phyloP scores from a whole-genome alignment of 192 early-diverging fungal species.

The Podila verticillata region DNA sequence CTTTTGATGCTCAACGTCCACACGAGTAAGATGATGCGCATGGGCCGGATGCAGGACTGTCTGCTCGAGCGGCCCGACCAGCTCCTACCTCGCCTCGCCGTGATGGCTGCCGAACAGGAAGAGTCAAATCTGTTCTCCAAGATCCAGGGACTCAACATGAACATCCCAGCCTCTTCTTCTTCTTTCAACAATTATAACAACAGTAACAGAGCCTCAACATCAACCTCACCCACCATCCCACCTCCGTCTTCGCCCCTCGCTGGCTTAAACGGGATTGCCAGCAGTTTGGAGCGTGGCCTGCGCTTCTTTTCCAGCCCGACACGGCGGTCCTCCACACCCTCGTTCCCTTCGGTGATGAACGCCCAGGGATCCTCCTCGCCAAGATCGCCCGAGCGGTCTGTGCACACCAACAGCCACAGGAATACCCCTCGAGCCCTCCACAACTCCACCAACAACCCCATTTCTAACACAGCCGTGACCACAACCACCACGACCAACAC shows the following conservation, averaged over 20 bases:
- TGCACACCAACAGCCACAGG: background rate
- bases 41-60: conserved; percentile 27
- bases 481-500: conserved; percentile 8
- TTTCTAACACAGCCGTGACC: background rate
- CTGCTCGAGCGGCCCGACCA: background rate
- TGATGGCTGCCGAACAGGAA: background rate
- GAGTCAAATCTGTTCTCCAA: background rate
- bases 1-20: conserved; percentile 27
- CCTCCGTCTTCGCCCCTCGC: background rate
- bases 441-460: conserved; percentile 3
- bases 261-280: conserved; percentile 9
- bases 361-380: background rate
- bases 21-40: conserved; percentile 7
- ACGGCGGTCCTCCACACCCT: conserved; percentile 37
- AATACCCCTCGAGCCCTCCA: too few species aligned
- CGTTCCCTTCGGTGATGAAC: conserved; percentile 7
- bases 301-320: conserved; percentile 18
- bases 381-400: background rate
- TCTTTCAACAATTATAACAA: background rate
- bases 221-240: background rate
- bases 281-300: conserved; percentile 21
- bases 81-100: conserved; percentile 3
- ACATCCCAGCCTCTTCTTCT: background rate
- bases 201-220: background rate
- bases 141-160: background rate